Evolutionary conservation across 1,139 yeast species (phyloP).

Genomic region (Zhuliangozyma parablackwelliae): DNA sequence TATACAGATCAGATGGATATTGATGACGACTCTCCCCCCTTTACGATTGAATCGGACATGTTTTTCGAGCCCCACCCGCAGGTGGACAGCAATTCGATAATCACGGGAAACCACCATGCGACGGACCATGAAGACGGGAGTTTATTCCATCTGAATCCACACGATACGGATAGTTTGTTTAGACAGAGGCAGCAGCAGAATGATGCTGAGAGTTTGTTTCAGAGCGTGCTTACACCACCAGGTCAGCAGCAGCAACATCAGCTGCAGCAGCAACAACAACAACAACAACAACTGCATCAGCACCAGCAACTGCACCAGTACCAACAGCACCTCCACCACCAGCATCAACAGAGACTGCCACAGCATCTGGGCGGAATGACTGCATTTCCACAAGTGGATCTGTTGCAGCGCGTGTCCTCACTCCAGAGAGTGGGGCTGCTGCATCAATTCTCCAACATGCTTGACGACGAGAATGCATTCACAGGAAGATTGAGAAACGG

Average conservation of each 20-base stretch:
- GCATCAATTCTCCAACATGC: background rate
- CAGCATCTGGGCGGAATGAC: background rate
- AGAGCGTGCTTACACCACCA: too few relatives aligned
- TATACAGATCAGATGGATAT: constrained; percentile 32
- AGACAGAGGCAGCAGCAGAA: constrained; percentile 6
- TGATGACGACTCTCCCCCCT: constrained; percentile 35
- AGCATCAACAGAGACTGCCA: background rate
- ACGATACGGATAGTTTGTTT: background rate
- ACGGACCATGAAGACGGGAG: constrained; percentile 7
- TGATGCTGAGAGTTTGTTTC: background rate
- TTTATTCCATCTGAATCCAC: background rate
- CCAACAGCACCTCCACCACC: background rate
- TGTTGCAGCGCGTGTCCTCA: constrained; percentile 10
- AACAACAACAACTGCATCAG: background rate
- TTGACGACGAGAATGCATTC: too few relatives aligned
- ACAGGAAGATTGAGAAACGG: constrained; percentile 13
- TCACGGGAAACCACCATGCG: constrained; percentile 8
- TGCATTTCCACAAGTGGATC: constrained; percentile 2
- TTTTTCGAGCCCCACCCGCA: constrained; percentile 11
- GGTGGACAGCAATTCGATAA: constrained; percentile 11
- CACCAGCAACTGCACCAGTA: background rate
- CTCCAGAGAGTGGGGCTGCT: constrained; percentile 6
- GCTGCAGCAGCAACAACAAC: background rate
- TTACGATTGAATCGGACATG: constrained; percentile 34
- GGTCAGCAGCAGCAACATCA: constrained; percentile 1